These are phyloP conservation scores for Neofusicoccum sp. DNA, from an alignment of 2,329 filamentous ascomycete genomes.

Conservation along the genomic window DNA sequence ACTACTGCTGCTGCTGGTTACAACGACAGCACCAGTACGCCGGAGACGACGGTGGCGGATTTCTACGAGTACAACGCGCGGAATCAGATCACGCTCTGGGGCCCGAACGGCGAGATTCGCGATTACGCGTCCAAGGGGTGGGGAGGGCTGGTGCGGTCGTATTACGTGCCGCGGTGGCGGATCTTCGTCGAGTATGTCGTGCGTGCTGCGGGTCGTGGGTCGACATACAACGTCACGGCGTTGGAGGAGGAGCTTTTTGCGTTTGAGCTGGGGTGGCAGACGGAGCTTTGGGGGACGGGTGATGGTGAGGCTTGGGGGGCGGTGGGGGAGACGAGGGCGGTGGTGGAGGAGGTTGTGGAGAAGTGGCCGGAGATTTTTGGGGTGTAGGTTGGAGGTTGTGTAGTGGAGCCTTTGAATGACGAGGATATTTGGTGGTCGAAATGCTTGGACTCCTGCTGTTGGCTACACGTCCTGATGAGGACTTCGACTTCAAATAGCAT, in stretches of 20 bases:
- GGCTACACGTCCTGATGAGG: no score
- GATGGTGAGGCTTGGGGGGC: not conserved
- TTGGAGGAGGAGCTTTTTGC: not conserved
- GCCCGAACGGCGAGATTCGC: constrained; percentile 49
- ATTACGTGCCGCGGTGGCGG: constrained; percentile 52
- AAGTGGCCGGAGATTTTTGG: not conserved
- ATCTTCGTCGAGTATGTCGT: constrained; percentile 48
- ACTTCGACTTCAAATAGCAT: no score
- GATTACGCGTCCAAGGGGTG: constrained; percentile 56
- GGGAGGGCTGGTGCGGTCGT: constrained; percentile 50
- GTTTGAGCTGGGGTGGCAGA: constrained; percentile 6
- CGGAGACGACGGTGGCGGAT: constrained; percentile 25
- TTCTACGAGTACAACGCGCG: constrained; percentile 44
- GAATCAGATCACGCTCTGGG: constrained; percentile 57
- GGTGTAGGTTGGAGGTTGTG: not conserved
- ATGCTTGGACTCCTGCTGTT: no score
- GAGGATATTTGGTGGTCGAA: no score
- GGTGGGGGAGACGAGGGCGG: not conserved
- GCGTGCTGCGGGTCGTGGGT: no score
- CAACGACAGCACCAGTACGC: constrained; percentile 30
- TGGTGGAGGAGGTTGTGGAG: not conserved
- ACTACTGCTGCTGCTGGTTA: constrained; percentile 1
- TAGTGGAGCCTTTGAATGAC: no score
- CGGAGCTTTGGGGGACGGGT: not conserved
- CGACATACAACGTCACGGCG: constrained; percentile 1